A percentile compares a stretch with the other conserved stretches of the same genome.
These are phyloP conservation scores for Aspergillus asperescens DNA, from an alignment of 495 filamentous ascomycete genomes.

Conservation along the genomic window DNA sequence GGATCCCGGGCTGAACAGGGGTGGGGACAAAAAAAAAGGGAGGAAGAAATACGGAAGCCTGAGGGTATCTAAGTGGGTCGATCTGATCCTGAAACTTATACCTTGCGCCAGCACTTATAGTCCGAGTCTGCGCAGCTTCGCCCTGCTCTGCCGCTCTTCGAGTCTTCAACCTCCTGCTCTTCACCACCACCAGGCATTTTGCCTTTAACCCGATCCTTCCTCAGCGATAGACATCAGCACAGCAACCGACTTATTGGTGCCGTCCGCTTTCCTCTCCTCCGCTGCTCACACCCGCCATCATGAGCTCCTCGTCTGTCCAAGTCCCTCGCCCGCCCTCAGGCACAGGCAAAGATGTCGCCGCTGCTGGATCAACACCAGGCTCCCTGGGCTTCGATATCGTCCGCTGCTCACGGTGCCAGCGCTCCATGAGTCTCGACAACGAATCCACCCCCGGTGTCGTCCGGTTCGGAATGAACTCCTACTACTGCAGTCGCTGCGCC, in stretches of 20 bases:
- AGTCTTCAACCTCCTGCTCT: not conserved
- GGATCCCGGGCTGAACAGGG: slow-evolving; percentile 7
- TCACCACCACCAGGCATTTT: too few relatives aligned
- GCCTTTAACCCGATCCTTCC: too few relatives aligned
- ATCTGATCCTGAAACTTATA: slow-evolving; percentile 25
- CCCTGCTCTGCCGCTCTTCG: slow-evolving; percentile 4
- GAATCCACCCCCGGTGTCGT: slow-evolving; percentile 52
- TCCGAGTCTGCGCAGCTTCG: slow-evolving; percentile 13
- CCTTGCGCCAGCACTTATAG: slow-evolving; percentile 12
- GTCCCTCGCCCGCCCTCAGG: slow-evolving; percentile 31
- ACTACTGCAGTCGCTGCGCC: slow-evolving; percentile 73
- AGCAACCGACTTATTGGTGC: not conserved
- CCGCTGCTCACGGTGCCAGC: slow-evolving; percentile 48
- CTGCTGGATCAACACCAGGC: slow-evolving; percentile 20
- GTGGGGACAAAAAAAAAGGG: slow-evolving; percentile 14
- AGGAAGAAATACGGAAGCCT: slow-evolving; percentile 11
- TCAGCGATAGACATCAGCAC: not conserved
- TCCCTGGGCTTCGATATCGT: slow-evolving; percentile 35
- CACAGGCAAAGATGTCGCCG: slow-evolving; percentile 12
- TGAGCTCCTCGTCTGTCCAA: slow-evolving; percentile 40
- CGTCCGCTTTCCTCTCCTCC: not conserved
- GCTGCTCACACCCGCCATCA: slow-evolving; percentile 11
- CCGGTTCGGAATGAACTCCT: slow-evolving; percentile 69
- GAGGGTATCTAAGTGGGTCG: slow-evolving; percentile 21
- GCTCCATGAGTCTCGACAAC: slow-evolving; percentile 40